Conservation (phyloP, 1,139 yeast genomes). For the Pneumocystis jirovecii region DNA sequence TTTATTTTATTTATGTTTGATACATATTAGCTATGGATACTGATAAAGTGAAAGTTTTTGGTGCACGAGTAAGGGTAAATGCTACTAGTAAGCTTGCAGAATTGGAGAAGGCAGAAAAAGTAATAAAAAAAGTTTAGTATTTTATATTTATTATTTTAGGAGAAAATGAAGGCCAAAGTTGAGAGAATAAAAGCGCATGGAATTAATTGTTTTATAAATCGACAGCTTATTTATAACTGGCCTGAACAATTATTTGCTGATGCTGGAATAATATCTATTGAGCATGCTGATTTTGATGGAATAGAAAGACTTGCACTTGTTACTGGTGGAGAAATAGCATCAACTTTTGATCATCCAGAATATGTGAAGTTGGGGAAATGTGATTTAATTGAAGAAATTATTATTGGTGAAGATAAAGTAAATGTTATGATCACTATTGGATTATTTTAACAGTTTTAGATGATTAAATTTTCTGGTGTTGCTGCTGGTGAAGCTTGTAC, state of each 20-base stretch:
- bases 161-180: slow-evolving; percentile 80
- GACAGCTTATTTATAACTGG: slow-evolving; percentile 93
- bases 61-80: slow-evolving; percentile 94
- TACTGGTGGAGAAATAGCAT: slow-evolving; percentile 95
- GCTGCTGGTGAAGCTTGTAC: slow-evolving; percentile 96
- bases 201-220: slow-evolving; percentile 79
- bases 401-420: slow-evolving; percentile 72
- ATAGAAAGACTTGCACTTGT: slow-evolving; percentile 91
- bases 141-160: slow-evolving; percentile 23
- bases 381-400: slow-evolving; percentile 75
- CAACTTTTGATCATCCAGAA: slow-evolving; percentile 89
- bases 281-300: slow-evolving; percentile 98
- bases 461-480: slow-evolving; percentile 82
- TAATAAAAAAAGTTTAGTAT: neutral
- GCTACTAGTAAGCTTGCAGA: slow-evolving; percentile 91
- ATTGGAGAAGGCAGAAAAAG: slow-evolving; percentile 77
- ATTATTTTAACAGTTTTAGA: slow-evolving; percentile 14
- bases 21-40: slow-evolving; percentile 57
- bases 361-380: slow-evolving; percentile 76
- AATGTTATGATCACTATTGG: slow-evolving; percentile 7
- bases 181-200: slow-evolving; percentile 73
- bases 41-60: slow-evolving; percentile 90
- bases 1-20: neutral
- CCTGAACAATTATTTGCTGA: slow-evolving; percentile 93
- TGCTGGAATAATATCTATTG: slow-evolving; percentile 74